Percentiles rank a stretch among this genome's conserved stretches.
phyloP scores from a whole-genome alignment of 176 grass and related monocot species.

The Miscanthus lutarioriparius region DNA sequence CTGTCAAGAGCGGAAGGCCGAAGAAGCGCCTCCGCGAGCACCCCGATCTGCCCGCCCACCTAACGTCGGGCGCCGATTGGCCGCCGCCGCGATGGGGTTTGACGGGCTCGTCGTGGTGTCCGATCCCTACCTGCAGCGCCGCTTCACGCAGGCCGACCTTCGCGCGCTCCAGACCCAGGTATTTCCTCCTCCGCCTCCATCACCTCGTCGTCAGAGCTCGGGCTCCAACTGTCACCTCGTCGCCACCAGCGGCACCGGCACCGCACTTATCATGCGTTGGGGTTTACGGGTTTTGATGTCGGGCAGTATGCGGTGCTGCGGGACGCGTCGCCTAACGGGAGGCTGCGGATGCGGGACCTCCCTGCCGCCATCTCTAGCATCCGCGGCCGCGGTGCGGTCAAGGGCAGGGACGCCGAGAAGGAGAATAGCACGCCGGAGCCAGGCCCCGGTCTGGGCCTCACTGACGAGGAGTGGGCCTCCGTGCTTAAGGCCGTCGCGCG shows the following conservation, averaged over 20 bases:
- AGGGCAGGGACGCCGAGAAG: slow-evolving; percentile 37
- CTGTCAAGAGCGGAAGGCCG: background rate
- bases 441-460: slow-evolving; percentile 18
- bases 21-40: background rate
- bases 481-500: slow-evolving; percentile 53
- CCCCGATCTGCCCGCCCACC: slow-evolving; percentile 14
- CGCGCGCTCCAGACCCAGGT: slow-evolving; percentile 68
- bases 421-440: slow-evolving; percentile 40
- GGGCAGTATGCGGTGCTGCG: slow-evolving; percentile 51
- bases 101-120: slow-evolving; percentile 61
- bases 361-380: slow-evolving; percentile 50
- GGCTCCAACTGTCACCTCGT: too few species aligned
- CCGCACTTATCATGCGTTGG: background rate
- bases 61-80: slow-evolving; percentile 1
- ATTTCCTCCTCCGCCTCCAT: background rate
- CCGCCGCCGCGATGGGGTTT: slow-evolving; percentile 37
- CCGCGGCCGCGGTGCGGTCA: slow-evolving; percentile 34
- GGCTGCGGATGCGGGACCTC: slow-evolving; percentile 64
- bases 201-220: background rate
- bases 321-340: slow-evolving; percentile 44
- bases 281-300: background rate
- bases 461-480: slow-evolving; percentile 54
- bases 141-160: slow-evolving; percentile 85
- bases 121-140: slow-evolving; percentile 76
- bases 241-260: background rate